Evolutionary conservation across 331 rosid genomes (phyloP).

Genomic region (Telfairia occidentalis): DNA sequence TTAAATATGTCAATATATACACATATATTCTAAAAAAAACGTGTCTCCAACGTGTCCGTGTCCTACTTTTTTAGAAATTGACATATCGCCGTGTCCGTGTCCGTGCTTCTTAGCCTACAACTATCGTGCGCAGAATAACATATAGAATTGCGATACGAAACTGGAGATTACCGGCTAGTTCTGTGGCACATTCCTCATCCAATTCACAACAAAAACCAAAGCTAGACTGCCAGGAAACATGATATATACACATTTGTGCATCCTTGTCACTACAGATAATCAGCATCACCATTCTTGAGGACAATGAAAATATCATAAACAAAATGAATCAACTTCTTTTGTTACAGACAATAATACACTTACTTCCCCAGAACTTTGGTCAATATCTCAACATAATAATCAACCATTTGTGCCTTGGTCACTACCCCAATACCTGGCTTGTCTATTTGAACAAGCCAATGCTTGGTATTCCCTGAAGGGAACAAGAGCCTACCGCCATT

Average conservation of each 20-base stretch:
- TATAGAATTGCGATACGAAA: not conserved
- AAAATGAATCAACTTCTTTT: constrained; percentile 6
- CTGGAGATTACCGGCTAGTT: constrained; percentile 36
- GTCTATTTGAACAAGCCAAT: constrained; percentile 71
- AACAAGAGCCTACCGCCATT: constrained; percentile 33
- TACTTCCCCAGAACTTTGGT: constrained; percentile 74
- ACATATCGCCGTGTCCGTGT: no score
- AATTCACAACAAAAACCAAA: constrained; percentile 88
- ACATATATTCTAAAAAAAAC: no score
- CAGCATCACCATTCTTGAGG: constrained; percentile 3
- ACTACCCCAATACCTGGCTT: constrained; percentile 70
- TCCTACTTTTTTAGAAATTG: no score
- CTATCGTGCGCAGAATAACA: not conserved
- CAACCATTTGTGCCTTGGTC: constrained; percentile 86
- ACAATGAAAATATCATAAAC: constrained; percentile 1
- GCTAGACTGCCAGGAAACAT: constrained; percentile 68
- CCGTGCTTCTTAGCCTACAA: no score
- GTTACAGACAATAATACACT: constrained; percentile 12
- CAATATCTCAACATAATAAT: constrained; percentile 59
- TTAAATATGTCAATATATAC: no score
- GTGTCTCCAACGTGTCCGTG: no score
- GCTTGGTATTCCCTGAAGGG: constrained; percentile 50
- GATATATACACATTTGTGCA: constrained; percentile 83
- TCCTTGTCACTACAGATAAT: constrained; percentile 56
- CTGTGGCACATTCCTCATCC: constrained; percentile 58